Conservation (phyloP, 164 flowering plant species). For the Vitis vinifera region ASM3070453v1 NC_081809.1:26672501-26673000, state of each 20-base stretch:
- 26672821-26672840: constrained; percentile 75
- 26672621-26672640: constrained; percentile 81
- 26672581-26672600: constrained; percentile 93
- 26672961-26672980: neutral
- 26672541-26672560: constrained; percentile 65
- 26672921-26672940: neutral
- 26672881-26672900: constrained; percentile 41
- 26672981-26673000: constrained; percentile 45
- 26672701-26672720: constrained; percentile 89
- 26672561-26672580: constrained; percentile 73
- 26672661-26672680: constrained; percentile 58
- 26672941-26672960: neutral
- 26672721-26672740: constrained; percentile 86
- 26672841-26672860: constrained; percentile 96
- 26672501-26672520: constrained; percentile 70
- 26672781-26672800: constrained; percentile 74
- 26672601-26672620: constrained; percentile 77
- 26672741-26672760: constrained; percentile 88
- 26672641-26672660: constrained; percentile 65
- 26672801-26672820: constrained; percentile 90
- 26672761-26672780: constrained; percentile 87
- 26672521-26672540: constrained; percentile 69
- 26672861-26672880: constrained; percentile 96
- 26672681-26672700: constrained; percentile 62
- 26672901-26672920: neutral